Percentiles rank a stretch among this genome's conserved stretches.
Evolutionary conservation across 257 asterid genomes (phyloP).

Genomic region (Linderniella brevidens): DNA sequence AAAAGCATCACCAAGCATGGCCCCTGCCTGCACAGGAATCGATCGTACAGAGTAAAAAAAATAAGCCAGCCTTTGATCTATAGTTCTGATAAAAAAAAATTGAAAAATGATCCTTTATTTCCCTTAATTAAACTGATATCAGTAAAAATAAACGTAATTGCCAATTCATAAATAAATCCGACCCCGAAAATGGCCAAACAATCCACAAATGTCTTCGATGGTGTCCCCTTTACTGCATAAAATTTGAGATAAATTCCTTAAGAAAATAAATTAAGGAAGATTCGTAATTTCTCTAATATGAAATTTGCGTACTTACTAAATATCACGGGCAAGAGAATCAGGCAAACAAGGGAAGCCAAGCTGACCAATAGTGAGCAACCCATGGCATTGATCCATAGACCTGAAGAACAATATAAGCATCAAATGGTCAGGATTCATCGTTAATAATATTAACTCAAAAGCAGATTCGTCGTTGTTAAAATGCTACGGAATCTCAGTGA

Average conservation of each 20-base stretch:
- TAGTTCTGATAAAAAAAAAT: no score
- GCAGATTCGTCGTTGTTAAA: no score
- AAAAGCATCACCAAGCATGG: conserved; percentile 98
- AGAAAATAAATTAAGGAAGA: conserved; percentile 12
- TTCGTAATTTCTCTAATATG: conserved; percentile 4
- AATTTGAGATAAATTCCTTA: conserved; percentile 8
- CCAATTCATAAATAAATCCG: conserved; percentile 14
- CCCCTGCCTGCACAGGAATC: conserved; percentile 69
- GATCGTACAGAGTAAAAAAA: no score
- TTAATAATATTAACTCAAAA: neutral
- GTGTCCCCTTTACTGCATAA: conserved; percentile 82
- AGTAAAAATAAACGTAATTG: no score
- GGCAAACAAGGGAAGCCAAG: conserved; percentile 95
- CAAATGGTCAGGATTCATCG: conserved; percentile 4
- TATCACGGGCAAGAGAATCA: conserved; percentile 70
- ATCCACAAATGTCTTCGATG: conserved; percentile 75
- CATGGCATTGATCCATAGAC: conserved; percentile 87
- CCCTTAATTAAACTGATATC: neutral
- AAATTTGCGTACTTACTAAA: conserved; percentile 44
- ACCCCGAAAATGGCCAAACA: conserved; percentile 95
- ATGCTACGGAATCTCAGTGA: no score
- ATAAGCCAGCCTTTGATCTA: conserved; percentile 10
- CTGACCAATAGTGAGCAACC: conserved; percentile 95
- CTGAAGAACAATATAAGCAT: conserved; percentile 41
- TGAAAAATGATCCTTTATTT: conserved; percentile 9